phyloP scores from a whole-genome alignment of 495 filamentous ascomycete species.

The Neurospora cerealis region DNA sequence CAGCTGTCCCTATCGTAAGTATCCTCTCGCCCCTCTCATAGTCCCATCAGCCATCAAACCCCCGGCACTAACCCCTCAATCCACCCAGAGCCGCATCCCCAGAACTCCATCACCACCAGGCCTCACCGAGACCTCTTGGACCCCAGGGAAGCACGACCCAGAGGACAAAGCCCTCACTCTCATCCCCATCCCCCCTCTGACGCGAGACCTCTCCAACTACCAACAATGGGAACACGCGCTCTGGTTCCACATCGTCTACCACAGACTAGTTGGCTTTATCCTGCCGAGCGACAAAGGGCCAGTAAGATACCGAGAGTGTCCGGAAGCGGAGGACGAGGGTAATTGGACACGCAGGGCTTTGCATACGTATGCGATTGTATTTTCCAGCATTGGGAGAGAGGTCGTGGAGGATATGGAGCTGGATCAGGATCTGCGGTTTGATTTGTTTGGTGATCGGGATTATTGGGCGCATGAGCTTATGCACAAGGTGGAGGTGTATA shows the following conservation, averaged over 20 bases:
- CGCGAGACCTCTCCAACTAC: background rate
- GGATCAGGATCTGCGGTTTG: background rate
- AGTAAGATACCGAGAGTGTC: background rate
- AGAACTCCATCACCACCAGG: background rate
- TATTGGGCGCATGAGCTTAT: background rate
- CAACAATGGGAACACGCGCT: background rate
- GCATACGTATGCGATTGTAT: background rate
- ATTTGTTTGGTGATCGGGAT: background rate
- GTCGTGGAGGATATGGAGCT: background rate
- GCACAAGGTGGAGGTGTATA: background rate
- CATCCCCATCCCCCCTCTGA: background rate
- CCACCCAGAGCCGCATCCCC: background rate
- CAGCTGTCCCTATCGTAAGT: background rate
- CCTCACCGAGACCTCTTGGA: background rate
- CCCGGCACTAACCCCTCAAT: background rate
- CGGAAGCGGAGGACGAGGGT: background rate
- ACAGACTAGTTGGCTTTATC: background rate
- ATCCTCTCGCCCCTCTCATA: rapidly evolving
- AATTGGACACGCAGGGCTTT: background rate
- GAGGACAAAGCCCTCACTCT: background rate
- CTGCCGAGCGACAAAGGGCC: background rate
- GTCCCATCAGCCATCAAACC: background rate
- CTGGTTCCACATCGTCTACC: background rate
- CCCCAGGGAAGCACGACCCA: background rate
- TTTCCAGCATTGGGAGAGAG: background rate